Conservation (phyloP, 1,284 basidiomycete genomes). For the Leccinum cinnamomeum region DNA sequence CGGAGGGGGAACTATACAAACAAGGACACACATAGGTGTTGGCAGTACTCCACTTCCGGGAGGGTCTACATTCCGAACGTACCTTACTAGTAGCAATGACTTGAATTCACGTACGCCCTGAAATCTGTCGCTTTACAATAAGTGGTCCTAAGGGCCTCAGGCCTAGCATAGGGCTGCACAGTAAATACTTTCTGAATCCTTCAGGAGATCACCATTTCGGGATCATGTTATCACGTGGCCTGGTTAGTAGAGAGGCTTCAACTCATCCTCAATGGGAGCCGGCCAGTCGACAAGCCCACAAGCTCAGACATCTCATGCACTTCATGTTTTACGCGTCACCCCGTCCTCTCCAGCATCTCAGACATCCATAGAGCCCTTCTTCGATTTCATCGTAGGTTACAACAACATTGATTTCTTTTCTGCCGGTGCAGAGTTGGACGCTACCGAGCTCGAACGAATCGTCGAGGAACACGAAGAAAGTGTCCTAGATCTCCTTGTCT, state of each 20-base stretch:
- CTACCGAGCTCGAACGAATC: constrained; percentile 73
- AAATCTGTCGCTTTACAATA: neutral
- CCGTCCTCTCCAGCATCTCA: constrained; percentile 84
- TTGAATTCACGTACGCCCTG: neutral
- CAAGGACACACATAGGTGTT: constrained; percentile 26
- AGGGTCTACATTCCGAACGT: no score
- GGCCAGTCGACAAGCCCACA: constrained; percentile 64
- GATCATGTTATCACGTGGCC: constrained; percentile 3
- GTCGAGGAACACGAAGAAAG: constrained; percentile 88
- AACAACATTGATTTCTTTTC: constrained; percentile 63
- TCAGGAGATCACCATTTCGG: constrained; percentile 19
- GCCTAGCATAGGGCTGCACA: neutral
- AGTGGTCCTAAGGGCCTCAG: neutral
- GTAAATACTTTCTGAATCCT: neutral
- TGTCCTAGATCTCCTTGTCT: constrained; percentile 78
- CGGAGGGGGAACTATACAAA: constrained; percentile 20
- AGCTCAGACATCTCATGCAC: constrained; percentile 56
- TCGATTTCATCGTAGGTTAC: constrained; percentile 95
- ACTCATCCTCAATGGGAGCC: constrained; percentile 57
- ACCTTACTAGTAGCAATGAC: neutral
- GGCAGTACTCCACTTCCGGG: neutral
- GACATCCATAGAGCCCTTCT: constrained; percentile 91
- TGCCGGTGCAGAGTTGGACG: constrained; percentile 61
- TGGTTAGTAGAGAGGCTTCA: neutral
- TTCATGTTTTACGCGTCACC: constrained; percentile 86